Evolutionary conservation across 768 basidiomycete genomes (phyloP).

Genomic region (Xerocomus brunneocitrinus): DNA sequence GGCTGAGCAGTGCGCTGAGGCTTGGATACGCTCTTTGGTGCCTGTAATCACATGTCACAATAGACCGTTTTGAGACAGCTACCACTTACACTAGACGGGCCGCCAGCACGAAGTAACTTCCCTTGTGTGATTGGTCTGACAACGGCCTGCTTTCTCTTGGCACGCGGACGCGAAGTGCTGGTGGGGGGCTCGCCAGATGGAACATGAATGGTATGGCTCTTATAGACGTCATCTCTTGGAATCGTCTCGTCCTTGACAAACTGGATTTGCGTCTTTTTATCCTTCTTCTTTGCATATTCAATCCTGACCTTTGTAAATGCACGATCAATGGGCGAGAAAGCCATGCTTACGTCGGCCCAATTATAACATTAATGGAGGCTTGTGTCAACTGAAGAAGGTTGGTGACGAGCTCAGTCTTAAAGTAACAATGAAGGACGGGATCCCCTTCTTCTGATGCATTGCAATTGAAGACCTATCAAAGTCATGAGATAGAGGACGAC

Average conservation of each 20-base stretch:
- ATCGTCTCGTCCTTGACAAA: constrained; percentile 88
- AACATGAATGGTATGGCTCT: constrained; percentile 88
- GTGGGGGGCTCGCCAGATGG: constrained; percentile 80
- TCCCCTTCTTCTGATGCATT: constrained; percentile 88
- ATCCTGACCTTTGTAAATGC: constrained; percentile 47
- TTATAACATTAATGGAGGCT: constrained; percentile 64
- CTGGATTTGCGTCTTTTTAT: constrained; percentile 84
- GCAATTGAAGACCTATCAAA: constrained; percentile 66
- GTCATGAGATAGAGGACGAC: constrained; percentile 4
- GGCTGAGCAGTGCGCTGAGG: constrained; percentile 46
- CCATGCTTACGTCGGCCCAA: constrained; percentile 68
- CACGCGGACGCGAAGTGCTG: constrained; percentile 78
- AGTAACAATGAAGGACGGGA: constrained; percentile 82
- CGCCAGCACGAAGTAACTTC: constrained; percentile 72
- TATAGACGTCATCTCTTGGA: constrained; percentile 76
- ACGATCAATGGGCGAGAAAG: neutral
- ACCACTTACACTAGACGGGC: constrained; percentile 55
- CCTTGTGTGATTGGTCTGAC: constrained; percentile 83
- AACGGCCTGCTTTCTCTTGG: constrained; percentile 83
- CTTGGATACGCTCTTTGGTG: constrained; percentile 36
- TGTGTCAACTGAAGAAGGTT: constrained; percentile 79
- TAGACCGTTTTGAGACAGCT: neutral
- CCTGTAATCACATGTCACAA: constrained; percentile 31
- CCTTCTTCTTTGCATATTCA: constrained; percentile 95
- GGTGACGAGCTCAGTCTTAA: constrained; percentile 93